Conservation (phyloP, 176 grass and related monocot species). For the Alloteropsis semialata region DNA sequence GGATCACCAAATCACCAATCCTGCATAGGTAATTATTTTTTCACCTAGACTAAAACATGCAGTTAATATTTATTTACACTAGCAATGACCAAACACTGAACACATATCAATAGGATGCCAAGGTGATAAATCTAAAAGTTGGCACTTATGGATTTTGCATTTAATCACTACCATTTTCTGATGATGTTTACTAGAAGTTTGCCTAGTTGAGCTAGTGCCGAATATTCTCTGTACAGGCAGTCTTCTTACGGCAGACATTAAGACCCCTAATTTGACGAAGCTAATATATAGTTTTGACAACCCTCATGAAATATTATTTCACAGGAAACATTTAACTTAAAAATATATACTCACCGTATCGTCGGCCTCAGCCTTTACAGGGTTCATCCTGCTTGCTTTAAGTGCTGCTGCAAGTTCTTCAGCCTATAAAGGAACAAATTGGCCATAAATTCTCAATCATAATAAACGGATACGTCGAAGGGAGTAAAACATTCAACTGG, state of each 20-base stretch:
- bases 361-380: constrained; percentile 40
- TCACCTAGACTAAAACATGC: background rate
- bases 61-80: constrained; percentile 1
- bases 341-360: constrained; percentile 55
- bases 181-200: background rate
- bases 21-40: background rate
- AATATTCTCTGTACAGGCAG: background rate
- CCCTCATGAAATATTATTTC: background rate
- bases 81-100: background rate
- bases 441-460: background rate
- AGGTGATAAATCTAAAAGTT: background rate
- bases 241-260: background rate
- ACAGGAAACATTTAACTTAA: background rate
- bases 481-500: background rate
- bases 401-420: constrained; percentile 90
- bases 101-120: background rate
- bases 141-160: background rate
- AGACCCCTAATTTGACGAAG: background rate
- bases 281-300: background rate
- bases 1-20: background rate
- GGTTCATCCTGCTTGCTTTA: constrained; percentile 60
- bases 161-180: background rate
- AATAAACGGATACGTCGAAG: background rate
- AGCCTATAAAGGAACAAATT: constrained; percentile 50
- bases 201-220: background rate